Evolutionary conservation across 805 yeast species (phyloP).

Genomic region (Gaillardinia entomophila): DNA sequence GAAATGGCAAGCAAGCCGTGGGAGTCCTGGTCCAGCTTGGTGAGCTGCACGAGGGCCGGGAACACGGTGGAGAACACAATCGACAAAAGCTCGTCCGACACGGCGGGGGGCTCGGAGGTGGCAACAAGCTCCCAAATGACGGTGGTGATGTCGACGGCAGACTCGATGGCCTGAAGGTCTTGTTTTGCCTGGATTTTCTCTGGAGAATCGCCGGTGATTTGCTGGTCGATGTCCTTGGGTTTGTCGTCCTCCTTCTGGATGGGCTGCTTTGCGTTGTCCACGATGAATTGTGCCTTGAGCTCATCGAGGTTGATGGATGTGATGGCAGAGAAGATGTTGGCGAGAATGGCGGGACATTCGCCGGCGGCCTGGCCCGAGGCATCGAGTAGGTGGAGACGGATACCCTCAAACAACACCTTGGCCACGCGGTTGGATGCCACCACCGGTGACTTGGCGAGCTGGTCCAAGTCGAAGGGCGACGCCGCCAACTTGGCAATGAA

Average conservation of each 20-base stretch:
- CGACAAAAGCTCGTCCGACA: slow-evolving; percentile 12
- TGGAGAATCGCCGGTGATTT: slow-evolving; percentile 23
- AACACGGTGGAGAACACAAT: slow-evolving; percentile 17
- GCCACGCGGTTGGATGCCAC: slow-evolving; percentile 18
- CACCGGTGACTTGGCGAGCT: slow-evolving; percentile 12
- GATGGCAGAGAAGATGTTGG: slow-evolving; percentile 15
- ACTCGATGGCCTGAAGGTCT: slow-evolving; percentile 59
- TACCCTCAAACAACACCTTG: slow-evolving; percentile 34
- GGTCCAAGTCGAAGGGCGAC: slow-evolving; percentile 10
- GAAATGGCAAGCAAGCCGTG: slow-evolving; percentile 31
- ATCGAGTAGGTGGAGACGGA: slow-evolving; percentile 38
- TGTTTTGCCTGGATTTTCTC: slow-evolving; percentile 42
- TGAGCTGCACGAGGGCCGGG: slow-evolving; percentile 32
- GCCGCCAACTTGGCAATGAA: slow-evolving; percentile 35
- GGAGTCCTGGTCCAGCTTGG: slow-evolving; percentile 26
- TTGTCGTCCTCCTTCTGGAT: slow-evolving; percentile 16
- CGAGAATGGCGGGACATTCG: slow-evolving; percentile 15
- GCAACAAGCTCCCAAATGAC: slow-evolving; percentile 59
- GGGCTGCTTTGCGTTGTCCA: slow-evolving; percentile 33
- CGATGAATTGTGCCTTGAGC: slow-evolving; percentile 2
- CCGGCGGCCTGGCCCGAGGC: slow-evolving; percentile 16
- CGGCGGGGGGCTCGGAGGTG: slow-evolving; percentile 15
- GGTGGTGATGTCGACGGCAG: slow-evolving; percentile 69
- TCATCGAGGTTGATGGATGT: slow-evolving; percentile 21
- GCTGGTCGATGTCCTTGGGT: slow-evolving; percentile 18